Evolutionary conservation across 2,329 filamentous ascomycete species (phyloP).

Genomic region (Trichoderma oligosporum): DNA sequence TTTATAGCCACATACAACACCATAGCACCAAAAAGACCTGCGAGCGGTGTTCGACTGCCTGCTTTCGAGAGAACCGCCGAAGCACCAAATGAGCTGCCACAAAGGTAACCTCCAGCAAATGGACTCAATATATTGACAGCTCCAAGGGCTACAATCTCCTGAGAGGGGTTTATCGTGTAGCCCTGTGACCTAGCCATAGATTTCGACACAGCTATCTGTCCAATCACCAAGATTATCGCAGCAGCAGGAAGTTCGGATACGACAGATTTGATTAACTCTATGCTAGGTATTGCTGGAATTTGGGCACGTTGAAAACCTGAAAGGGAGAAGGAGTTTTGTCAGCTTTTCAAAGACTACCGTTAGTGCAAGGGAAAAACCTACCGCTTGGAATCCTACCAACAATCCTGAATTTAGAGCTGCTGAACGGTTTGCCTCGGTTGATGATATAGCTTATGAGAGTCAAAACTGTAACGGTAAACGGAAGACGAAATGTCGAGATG

Average conservation of each 20-base stretch:
- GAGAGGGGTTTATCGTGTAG: constrained; percentile 74
- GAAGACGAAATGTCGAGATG: constrained; percentile 68
- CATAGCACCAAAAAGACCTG: constrained; percentile 71
- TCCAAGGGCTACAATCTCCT: constrained; percentile 75
- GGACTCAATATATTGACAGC: constrained; percentile 72
- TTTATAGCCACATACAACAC: constrained; percentile 76
- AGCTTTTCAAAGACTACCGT: not conserved
- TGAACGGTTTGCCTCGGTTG: constrained; percentile 51
- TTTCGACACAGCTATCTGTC: constrained; percentile 81
- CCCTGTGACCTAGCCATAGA: constrained; percentile 77
- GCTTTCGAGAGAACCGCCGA: constrained; percentile 84
- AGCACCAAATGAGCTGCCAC: constrained; percentile 52
- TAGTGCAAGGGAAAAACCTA: constrained; percentile 23
- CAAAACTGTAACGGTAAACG: constrained; percentile 72
- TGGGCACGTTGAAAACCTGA: constrained; percentile 61
- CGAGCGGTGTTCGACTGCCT: constrained; percentile 74
- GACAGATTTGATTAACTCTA: constrained; percentile 54
- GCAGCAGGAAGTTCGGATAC: constrained; percentile 63
- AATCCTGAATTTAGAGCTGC: constrained; percentile 55
- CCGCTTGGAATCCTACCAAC: constrained; percentile 63
- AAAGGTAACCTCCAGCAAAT: constrained; percentile 59
- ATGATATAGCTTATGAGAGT: constrained; percentile 68
- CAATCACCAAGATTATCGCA: constrained; percentile 73
- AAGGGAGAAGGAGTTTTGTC: not conserved
- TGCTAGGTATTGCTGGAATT: constrained; percentile 51